Base-by-base conservation (phyloP, 1,284 basidiomycete genomes). In the Trichosporon sp. region DNA sequence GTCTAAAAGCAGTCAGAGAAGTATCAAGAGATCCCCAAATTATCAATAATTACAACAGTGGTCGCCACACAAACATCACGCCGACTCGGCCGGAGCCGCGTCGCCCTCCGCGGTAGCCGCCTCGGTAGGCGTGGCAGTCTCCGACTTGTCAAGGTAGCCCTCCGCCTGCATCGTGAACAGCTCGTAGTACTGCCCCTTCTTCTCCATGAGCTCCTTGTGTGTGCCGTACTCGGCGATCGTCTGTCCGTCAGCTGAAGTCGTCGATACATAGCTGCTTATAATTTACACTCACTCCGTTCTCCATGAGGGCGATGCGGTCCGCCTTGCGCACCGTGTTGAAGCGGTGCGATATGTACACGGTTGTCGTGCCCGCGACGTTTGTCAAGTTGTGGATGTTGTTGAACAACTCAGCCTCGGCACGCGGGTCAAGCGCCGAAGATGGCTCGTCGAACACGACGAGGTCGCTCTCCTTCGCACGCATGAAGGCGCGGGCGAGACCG, bases 341-440 rank as follows among this genome's bases (percentile, higher is more conserved):
- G 74, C 91, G 88, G 84, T 94, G 92, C 4, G 92, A 93, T 78
- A 94, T 92, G 83, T 91, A 93, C 56, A 94, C 88, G 71, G 92
- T 90, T 2, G 91, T 92, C 82, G 91, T 21, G 59, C 32, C 84
- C 86, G 75, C 65, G 10, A 31, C 61, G 32, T 48, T 70, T 2
- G 77, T 76, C 19, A 81, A 65, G 4, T 74, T 72, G 63, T 79
- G 78, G 56, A 81, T 81, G 46, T 74, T 67, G 21, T 76, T 88
- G 76, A 92, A 92, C 70, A 93, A 88, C 74, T 89, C 88, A 76
- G 89, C 90, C 77, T 94, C 92, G 0, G 92, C 92, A 77, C 89
- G 88, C 32, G 91, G 89, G 78, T 94, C 92, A 68, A 94, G 86
- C 7, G 91, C 89, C 31, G 92, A 74, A 4, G 79, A 81, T 1